Conservation (phyloP, 495 filamentous ascomycete species). For the Glarea lozoyensis region DNA sequence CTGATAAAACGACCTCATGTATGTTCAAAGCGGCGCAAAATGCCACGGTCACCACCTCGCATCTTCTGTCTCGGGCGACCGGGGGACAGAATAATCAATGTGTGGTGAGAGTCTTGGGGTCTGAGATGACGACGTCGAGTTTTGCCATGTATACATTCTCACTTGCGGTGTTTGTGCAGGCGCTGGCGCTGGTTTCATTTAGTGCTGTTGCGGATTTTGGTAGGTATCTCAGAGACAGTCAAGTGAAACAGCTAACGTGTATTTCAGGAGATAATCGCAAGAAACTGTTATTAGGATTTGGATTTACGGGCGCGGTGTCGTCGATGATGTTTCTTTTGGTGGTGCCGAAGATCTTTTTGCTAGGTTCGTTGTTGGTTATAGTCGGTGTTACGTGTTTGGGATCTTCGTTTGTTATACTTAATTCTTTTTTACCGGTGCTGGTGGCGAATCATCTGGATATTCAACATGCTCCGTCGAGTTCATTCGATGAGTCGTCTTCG, state of each 20-base stretch:
- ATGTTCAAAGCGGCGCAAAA: constrained; percentile 24
- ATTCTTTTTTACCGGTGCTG: constrained; percentile 73
- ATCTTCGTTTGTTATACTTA: constrained; percentile 75
- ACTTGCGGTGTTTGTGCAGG: constrained; percentile 78
- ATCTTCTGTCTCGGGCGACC: constrained; percentile 13
- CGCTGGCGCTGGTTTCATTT: constrained; percentile 89
- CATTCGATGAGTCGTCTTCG: constrained; percentile 9
- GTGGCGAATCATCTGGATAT: constrained; percentile 64
- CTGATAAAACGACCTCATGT: constrained; percentile 66
- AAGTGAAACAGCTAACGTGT: background rate
- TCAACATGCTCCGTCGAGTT: constrained; percentile 15
- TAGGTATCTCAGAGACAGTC: background rate
- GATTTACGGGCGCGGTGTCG: constrained; percentile 64
- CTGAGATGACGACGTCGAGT: constrained; percentile 88
- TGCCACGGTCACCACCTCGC: constrained; percentile 2
- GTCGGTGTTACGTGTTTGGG: constrained; percentile 86
- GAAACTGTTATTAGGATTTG: constrained; percentile 72
- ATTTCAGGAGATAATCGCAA: constrained; percentile 72
- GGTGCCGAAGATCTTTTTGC: constrained; percentile 60
- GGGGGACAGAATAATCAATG: constrained; percentile 51
- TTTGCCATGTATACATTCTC: constrained; percentile 99
- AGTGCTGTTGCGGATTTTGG: constrained; percentile 85
- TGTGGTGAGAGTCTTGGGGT: constrained; percentile 69
- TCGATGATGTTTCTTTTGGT: constrained; percentile 88
- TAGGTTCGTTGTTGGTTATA: constrained; percentile 75